These are phyloP conservation scores for Waitea zeae DNA, from an alignment of 1,284 basidiomycete genomes.

Conservation along the genomic window DNA sequence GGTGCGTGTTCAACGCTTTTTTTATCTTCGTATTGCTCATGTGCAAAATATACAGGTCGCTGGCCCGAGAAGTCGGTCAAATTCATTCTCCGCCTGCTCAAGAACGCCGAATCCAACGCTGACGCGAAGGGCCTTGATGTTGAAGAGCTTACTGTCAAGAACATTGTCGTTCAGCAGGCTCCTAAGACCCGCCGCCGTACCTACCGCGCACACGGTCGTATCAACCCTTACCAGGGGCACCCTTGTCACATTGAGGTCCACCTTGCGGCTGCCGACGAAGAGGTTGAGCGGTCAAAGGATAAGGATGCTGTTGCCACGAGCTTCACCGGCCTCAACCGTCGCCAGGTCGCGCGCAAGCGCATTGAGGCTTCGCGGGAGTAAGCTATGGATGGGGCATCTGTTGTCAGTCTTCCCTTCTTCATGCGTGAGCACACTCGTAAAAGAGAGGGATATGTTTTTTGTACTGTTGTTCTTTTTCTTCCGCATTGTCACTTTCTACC, in stretches of 20 bases:
- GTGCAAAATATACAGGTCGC: slow-evolving; percentile 74
- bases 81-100: slow-evolving; percentile 88
- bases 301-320: slow-evolving; percentile 36
- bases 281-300: slow-evolving; percentile 85
- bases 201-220: slow-evolving; percentile 96
- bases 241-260: slow-evolving; percentile 95
- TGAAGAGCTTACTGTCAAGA: slow-evolving; percentile 90
- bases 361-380: slow-evolving; percentile 55
- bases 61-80: slow-evolving; percentile 99
- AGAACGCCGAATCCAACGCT: slow-evolving; percentile 99
- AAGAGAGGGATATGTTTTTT: no score
- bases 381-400: slow-evolving; percentile 2
- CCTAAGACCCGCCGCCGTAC: slow-evolving; percentile 99
- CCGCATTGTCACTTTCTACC: no score
- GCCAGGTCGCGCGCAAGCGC: slow-evolving; percentile 68
- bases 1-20: slow-evolving; percentile 46
- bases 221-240: slow-evolving; percentile 83
- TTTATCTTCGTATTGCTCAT: neutral
- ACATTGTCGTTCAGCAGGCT: slow-evolving; percentile 97
- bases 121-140: slow-evolving; percentile 93
- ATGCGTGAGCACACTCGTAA: no score
- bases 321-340: slow-evolving; percentile 55
- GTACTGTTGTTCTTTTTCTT: no score
- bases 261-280: slow-evolving; percentile 57
- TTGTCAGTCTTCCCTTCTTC: no score